Conservation (phyloP, 768 basidiomycete genomes). For the Hydnomerulius pinastri region DNA sequence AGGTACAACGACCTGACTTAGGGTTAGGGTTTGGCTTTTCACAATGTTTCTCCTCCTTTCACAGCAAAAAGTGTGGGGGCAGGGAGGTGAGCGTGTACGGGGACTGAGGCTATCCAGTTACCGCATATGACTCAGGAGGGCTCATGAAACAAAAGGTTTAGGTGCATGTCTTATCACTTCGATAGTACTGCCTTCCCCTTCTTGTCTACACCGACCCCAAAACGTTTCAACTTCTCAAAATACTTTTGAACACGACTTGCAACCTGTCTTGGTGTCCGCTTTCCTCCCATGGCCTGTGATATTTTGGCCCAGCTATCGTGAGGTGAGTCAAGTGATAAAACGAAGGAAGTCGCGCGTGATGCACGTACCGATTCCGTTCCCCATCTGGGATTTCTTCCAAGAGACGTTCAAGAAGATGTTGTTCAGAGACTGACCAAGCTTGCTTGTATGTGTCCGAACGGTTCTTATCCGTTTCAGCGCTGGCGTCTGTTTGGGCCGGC, state of each 20-base stretch:
- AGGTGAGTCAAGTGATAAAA: constrained; percentile 12
- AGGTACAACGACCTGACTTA: constrained; percentile 20
- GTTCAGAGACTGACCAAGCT: constrained; percentile 75
- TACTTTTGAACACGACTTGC: constrained; percentile 89
- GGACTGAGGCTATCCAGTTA: no score
- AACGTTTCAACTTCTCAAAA: constrained; percentile 79
- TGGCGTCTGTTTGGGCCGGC: constrained; percentile 13
- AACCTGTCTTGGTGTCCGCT: constrained; percentile 79
- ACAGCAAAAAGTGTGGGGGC: no score
- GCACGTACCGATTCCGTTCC: constrained; percentile 67
- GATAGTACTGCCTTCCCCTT: constrained; percentile 21
- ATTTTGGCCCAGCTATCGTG: constrained; percentile 73
- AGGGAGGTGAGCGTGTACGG: not conserved
- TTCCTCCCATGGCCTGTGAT: constrained; percentile 77
- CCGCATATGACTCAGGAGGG: not conserved
- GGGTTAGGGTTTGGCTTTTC: constrained; percentile 12
- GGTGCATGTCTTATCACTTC: constrained; percentile 15
- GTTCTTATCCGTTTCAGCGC: constrained; percentile 25
- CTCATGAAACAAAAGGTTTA: not conserved
- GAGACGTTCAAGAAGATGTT: constrained; percentile 73
- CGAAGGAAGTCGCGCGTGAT: not conserved
- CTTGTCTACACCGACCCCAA: constrained; percentile 52
- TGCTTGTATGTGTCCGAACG: constrained; percentile 75
- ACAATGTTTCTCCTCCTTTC: not conserved
- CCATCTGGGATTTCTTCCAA: constrained; percentile 77